Evolutionary conservation across 495 filamentous ascomycete species (phyloP), one percentile per base, ranked within the genome.

Genomic region (Diplogelasinospora grovesii): DNA sequence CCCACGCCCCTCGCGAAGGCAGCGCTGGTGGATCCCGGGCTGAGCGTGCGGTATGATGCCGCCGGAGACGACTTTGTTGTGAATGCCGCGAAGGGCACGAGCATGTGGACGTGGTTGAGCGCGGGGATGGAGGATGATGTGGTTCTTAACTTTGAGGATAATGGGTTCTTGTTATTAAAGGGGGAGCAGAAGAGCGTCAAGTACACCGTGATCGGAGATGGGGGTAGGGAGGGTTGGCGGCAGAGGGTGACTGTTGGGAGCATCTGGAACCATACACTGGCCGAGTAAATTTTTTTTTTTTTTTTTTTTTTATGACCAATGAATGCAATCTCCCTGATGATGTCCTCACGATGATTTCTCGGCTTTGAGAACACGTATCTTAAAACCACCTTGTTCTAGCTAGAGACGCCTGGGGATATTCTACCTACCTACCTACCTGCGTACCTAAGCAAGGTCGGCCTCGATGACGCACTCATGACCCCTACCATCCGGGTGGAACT

Each of bases 51-150:
- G 3, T 70, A 73, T 38, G 54, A 71, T 36, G 45, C 40, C 0
- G 13, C 28, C 0, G 55, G 52, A 0, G 48, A 54, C 5, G 64
- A 58, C 5, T 83, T 84, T 46, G 74, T 70, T 0, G 70, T 84
- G 1, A 61, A 72, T 32, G 78, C 81, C 0, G 73, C 65, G 24
- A 68, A 48, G 19, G 80, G 73, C 0, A 66, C 79, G 0, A 78
- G 81, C 1, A 66, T 79, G 8, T 84, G 80, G 65, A 81, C 80
- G 3, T 85, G 81, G 81, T 60, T 85, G 2, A 76, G 77, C 41
- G 45, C 46, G 0, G 37, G 36, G 10, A 68, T 81, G 36, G 73
- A 74, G 1, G 53, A 54, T 7, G 64, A 69, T 5, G 61, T 71
- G 10, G 62, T 83, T 14, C 65, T 78, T 1, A 71, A 74, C 40